Conservation (phyloP, 352 stramenopile genomes). For the Bremia lactucae region DNA sequence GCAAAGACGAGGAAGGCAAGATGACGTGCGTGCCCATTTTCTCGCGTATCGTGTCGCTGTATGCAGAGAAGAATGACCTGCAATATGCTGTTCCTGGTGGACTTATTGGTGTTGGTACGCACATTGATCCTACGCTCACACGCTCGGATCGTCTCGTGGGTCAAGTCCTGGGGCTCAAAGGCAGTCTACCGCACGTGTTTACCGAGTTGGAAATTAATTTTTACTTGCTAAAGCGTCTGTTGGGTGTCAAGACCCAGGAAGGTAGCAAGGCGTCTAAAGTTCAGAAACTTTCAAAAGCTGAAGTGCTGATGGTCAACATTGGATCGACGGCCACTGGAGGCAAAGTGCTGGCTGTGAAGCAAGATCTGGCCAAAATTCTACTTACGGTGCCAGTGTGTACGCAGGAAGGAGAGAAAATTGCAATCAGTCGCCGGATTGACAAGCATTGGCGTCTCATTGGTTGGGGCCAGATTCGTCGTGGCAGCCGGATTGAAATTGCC, state of each 20-base stretch:
- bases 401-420: constrained; percentile 99
- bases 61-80: constrained; percentile 98
- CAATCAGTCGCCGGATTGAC: constrained; percentile 97
- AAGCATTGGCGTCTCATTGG: constrained; percentile 99
- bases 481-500: constrained; percentile 89
- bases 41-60: constrained; percentile 93
- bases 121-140: constrained; percentile 98
- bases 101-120: constrained; percentile 98
- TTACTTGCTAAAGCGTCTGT: constrained; percentile 97
- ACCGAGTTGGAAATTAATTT: constrained; percentile 99
- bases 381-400: constrained; percentile 99
- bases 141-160: constrained; percentile 98
- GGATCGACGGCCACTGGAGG: constrained; percentile 97
- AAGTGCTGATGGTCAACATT: constrained; percentile 99
- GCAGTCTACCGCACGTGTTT: constrained; percentile 97
- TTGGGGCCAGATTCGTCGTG: constrained; percentile 98
- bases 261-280: constrained; percentile 98
- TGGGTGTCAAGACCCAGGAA: constrained; percentile 98
- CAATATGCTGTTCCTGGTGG: constrained; percentile 98
- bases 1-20: constrained; percentile 94
- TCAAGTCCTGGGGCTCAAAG: constrained; percentile 95
- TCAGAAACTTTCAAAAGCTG: constrained; percentile 96
- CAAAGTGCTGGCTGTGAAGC: constrained; percentile 90
- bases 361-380: constrained; percentile 97
- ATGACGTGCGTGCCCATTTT: constrained; percentile 92